Evolutionary conservation across 208 protist species (phyloP), one percentile per base, ranked within the genome.

Genomic region (Leishmania braziliensis): DNA sequence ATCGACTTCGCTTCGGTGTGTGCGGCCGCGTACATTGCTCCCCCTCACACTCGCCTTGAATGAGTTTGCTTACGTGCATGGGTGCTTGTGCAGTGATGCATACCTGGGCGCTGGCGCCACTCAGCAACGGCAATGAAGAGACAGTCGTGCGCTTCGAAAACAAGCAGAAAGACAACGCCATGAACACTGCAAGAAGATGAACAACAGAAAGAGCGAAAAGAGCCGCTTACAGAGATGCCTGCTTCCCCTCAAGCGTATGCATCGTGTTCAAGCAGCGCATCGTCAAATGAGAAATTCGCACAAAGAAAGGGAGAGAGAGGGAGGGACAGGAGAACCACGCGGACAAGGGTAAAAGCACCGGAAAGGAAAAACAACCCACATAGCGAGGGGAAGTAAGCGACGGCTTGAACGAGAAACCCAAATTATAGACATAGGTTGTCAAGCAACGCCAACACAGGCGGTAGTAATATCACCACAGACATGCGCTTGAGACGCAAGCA

Each of bases 251-350:
- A 4, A 62, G 56, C 10, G 0, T 10, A 12, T 29, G 56, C 56
- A 4, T 39, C 20, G n/a, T 62, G 23, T 29, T 62, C 56, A 62
- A 62, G 56, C 23, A 26, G 56, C n/a, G 8, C 23, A 8, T 4
- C 56, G 10, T 62, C 56, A 62, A 29, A 60, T 18, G 14, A 62
- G 2, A n/a, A 18, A 62, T 26, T 62, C 23, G 6, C n/a, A 76
- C 46, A 33, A n/a, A 68, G 33, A 77, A 33, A 53, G 71, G 71
- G 56, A 82, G 43, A 77, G 33, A 78, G 51, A 74, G 26, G 16
- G 69, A 76, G 26, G 29, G 39, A 36, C 8, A 75, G 46, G 43
- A 56, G 23, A 46, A 56, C 5, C 36, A 75, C 18, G 5, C 70
- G 48, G 8, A n/a, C n/a, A 63, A 50, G 29, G 20, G 0, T 0